Base-by-base conservation (phyloP, 371 early-diverging fungal genomes). In the Lichtheimia corymbifera region DNA sequence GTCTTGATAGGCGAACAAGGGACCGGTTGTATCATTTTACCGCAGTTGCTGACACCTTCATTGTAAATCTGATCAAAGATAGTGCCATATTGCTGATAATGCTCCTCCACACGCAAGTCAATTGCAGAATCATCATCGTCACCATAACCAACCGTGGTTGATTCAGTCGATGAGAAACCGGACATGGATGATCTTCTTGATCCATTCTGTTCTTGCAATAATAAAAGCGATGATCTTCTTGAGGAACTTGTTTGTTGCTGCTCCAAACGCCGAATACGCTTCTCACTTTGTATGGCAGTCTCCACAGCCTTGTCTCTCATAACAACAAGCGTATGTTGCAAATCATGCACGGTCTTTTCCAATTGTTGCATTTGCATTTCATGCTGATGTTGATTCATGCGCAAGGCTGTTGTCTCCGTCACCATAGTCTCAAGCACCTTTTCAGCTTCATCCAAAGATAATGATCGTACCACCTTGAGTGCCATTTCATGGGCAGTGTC, bases 251-350 rank as follows among this genome's bases (percentile, higher is more conserved):
- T 35, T 11, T 35, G 35, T 35, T 35, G 56, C 17, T 61, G 73
- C 59, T 85, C 85, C 50, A 88, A 62, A 12, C 83, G 78, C 35
- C 85, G 85, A 35, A 91, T 78, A 51, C 85, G 87, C 61, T 86
- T 87, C 67, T 93, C 92, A 59, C 85, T 91, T 28, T 91, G 83
- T 24, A 88, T 65, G 0, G 93, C 86, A 1, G 88, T 86, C 12
- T 86, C 79, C 6, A 91, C 77, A 14, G 92, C 91, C 0, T 87
- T 83, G 58, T 83, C 78, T 25, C 92, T 88, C 91, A 94, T 90
- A 1, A 87, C 83, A 15, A 89, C 74, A 58, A 94, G 66, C 3
- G 88, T 88, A 22, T 86, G 77, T 41, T 87, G 86, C 43, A 94
- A 73, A 50, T 92, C 91, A 49, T 79, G 71, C 0, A 91, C 83